phyloP scores from a whole-genome alignment of 257 asterid genomes.

The Solanum sejunctum region DNA sequence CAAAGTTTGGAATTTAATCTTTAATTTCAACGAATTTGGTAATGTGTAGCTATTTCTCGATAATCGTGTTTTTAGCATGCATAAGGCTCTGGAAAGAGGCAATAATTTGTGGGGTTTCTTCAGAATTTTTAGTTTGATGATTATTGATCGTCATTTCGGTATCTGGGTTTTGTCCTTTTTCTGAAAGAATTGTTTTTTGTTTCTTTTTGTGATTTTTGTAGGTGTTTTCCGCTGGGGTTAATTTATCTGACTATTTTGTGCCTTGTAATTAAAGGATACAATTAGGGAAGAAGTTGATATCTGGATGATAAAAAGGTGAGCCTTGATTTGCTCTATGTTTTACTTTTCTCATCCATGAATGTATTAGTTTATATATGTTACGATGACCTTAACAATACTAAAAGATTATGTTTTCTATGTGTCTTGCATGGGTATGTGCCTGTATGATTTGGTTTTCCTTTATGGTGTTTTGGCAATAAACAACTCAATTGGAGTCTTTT shows the following conservation, averaged over 20 bases:
- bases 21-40: neutral
- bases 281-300: neutral
- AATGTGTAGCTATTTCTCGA: neutral
- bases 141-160: neutral
- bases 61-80: neutral
- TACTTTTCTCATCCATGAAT: neutral
- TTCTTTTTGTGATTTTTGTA: neutral
- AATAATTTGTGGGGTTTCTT: neutral
- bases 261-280: neutral
- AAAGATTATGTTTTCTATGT: neutral
- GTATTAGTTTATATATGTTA: neutral
- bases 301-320: neutral
- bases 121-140: neutral
- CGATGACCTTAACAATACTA: neutral
- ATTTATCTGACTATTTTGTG: neutral
- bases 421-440: neutral
- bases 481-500: neutral
- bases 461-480: neutral
- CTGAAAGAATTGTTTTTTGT: neutral
- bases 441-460: neutral
- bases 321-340: neutral
- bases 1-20: neutral
- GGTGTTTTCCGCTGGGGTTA: neutral
- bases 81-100: neutral
- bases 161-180: neutral